Base-by-base conservation (phyloP, 208 protist species). In the Acanthamoeba triangularis region DNA sequence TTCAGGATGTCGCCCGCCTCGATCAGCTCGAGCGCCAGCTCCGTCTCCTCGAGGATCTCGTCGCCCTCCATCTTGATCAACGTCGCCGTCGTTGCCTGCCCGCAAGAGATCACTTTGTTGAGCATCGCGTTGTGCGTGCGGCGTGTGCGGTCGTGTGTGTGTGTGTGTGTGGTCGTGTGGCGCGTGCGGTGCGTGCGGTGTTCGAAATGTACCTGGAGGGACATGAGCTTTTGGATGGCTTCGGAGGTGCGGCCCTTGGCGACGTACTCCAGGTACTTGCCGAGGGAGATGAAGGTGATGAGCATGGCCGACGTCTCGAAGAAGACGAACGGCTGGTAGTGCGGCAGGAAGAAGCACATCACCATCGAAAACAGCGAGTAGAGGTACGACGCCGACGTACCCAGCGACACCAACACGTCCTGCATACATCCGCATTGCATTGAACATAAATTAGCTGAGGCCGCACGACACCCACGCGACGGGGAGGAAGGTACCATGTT, bases 241-340 rank as follows among this genome's bases (percentile, higher is more conserved):
- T 98, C 96, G 14, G 97, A 98, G 25, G 99, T 99, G 78, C 98
- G 97, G 25, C 98, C 97, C 96, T 99, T 99, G 37, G 99, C 99
- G 28, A 97, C 93, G 3, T 97, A 97, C 96, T 99, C 99, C 1
- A 99, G 97, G 76, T 98, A 99, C 92, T 99, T 98, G 6, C 99
- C 99, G 10, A 99, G 97, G 67, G 99, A 97, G 97, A 99, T 99
- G 95, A 99, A 99, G 25, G 98, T 98, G 13, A 99, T 98, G 16
- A 99, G 96, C 97, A 99, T 98, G 37, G 98, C 98, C 0, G 98
- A 98, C 14, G 99, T 99, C 95, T 99, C 99, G 96, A 99, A 99
- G 95, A 99, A 99, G 54, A 95, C 54, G 41, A 76, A n/a, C 28
- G 28, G 76, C 3, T 44, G 47, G 59, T 47, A 93, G 67, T 52